Conservation (phyloP, 164 flowering plant species). For the Liquidambar formosana region DNA sequence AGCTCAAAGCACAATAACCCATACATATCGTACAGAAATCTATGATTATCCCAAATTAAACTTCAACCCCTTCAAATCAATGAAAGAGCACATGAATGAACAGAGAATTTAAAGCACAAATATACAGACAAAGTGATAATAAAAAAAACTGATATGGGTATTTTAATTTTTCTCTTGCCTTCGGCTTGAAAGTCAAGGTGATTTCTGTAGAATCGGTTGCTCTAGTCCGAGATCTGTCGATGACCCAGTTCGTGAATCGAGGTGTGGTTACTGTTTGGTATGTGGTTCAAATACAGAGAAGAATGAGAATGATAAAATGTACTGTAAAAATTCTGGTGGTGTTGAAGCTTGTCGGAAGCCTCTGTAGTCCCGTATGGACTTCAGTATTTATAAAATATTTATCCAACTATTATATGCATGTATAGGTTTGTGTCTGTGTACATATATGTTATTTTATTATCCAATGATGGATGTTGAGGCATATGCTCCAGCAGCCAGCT, state of each 20-base stretch:
- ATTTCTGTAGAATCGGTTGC: slow-evolving; percentile 15
- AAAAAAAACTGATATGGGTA: neutral
- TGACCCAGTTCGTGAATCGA: slow-evolving; percentile 26
- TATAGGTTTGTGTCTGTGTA: too few relatives aligned
- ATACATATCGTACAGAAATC: slow-evolving; percentile 7
- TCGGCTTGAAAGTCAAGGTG: slow-evolving; percentile 24
- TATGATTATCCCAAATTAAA: slow-evolving; percentile 11
- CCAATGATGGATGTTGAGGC: neutral
- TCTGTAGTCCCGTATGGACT: neutral
- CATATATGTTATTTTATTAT: neutral
- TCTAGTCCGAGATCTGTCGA: slow-evolving; percentile 21
- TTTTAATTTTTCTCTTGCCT: slow-evolving; percentile 10
- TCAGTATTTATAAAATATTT: too few relatives aligned
- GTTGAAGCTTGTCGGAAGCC: neutral
- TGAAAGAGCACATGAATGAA: neutral
- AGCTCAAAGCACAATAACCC: slow-evolving; percentile 17
- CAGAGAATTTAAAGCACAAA: slow-evolving; percentile 8
- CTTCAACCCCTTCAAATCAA: neutral
- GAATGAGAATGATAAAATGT: neutral
- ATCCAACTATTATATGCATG: too few relatives aligned
- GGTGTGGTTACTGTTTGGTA: neutral
- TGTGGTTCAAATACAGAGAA: neutral
- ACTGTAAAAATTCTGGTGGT: neutral
- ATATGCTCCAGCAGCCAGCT: slow-evolving; percentile 1
- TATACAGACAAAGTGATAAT: neutral